Conservation (phyloP, 2,329 filamentous ascomycete species). For the Hypomyces perniciosus region DNA sequence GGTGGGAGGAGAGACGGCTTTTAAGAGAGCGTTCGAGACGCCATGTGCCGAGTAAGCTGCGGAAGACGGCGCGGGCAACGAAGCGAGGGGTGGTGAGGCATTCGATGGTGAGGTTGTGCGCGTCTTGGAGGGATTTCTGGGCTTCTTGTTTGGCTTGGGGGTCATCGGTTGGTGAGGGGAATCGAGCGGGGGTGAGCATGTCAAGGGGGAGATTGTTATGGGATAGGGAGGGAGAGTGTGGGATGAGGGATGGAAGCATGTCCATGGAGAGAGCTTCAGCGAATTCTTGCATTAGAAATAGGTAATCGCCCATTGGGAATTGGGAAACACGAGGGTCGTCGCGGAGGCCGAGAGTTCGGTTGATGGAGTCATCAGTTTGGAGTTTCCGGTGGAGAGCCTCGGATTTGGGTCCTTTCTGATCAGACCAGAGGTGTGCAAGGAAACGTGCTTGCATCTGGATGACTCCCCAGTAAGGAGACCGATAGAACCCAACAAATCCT, state of each 20-base stretch:
- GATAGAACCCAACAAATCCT: slow-evolving; percentile 78
- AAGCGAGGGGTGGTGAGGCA: slow-evolving; percentile 44
- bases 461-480: slow-evolving; percentile 78
- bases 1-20: slow-evolving; percentile 50
- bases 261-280: slow-evolving; percentile 50
- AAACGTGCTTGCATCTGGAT: slow-evolving; percentile 81
- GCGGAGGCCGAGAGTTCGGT: slow-evolving; percentile 46
- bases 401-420: slow-evolving; percentile 16
- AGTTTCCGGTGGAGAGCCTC: slow-evolving; percentile 35
- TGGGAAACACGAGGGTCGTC: slow-evolving; percentile 51
- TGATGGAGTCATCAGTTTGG: slow-evolving; percentile 37
- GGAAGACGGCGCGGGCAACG: slow-evolving; percentile 61
- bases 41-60: slow-evolving; percentile 67
- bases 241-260: slow-evolving; percentile 28
- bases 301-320: slow-evolving; percentile 79
- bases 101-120: slow-evolving; percentile 35
- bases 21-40: slow-evolving; percentile 51
- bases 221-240: slow-evolving; percentile 27
- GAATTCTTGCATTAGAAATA: slow-evolving; percentile 69
- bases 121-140: slow-evolving; percentile 39
- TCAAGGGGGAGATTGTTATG: slow-evolving; percentile 42
- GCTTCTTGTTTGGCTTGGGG: slow-evolving; percentile 34
- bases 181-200: slow-evolving; percentile 50
- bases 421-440: slow-evolving; percentile 55
- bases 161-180: slow-evolving; percentile 37